Evolutionary conservation across 2,329 filamentous ascomycete genomes (phyloP).

Genomic region (Exophiala alcalophila): DNA sequence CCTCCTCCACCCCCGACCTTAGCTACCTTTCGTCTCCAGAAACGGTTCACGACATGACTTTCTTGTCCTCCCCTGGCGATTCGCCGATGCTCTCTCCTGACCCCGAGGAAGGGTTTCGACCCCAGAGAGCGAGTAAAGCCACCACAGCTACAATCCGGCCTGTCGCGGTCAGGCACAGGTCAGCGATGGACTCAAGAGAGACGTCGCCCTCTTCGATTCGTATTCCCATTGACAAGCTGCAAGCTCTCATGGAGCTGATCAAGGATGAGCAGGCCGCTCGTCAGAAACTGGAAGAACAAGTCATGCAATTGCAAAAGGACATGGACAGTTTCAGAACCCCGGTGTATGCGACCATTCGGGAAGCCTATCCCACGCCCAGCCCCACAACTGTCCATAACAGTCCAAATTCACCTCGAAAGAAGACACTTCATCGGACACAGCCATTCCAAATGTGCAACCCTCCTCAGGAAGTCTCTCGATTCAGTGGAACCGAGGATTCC

Average conservation of each 20-base stretch:
- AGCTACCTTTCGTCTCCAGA: slow-evolving; percentile 11
- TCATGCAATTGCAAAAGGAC: slow-evolving; percentile 43
- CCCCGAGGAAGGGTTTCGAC: slow-evolving; percentile 16
- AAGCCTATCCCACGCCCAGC: slow-evolving; percentile 27
- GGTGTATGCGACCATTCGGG: slow-evolving; percentile 27
- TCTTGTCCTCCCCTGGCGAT: slow-evolving; percentile 24
- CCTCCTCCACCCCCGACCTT: slow-evolving; percentile 11
- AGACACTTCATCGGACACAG: slow-evolving; percentile 20
- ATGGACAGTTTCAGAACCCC: slow-evolving; percentile 27
- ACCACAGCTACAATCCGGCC: slow-evolving; percentile 29
- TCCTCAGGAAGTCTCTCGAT: slow-evolving; percentile 26
- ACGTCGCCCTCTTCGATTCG: slow-evolving; percentile 26
- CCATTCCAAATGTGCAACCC: slow-evolving; percentile 19
- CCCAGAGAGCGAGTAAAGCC: slow-evolving; percentile 27
- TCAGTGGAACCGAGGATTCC: slow-evolving; percentile 29
- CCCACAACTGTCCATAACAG: slow-evolving; percentile 20
- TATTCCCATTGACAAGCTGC: slow-evolving; percentile 45
- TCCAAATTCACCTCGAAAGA: slow-evolving; percentile 12
- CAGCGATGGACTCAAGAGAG: slow-evolving; percentile 17
- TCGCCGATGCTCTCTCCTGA: slow-evolving; percentile 17
- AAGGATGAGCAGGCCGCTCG: slow-evolving; percentile 48
- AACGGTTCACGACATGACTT: slow-evolving; percentile 18
- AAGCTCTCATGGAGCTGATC: slow-evolving; percentile 45
- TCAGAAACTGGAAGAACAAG: slow-evolving; percentile 44
- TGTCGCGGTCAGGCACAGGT: slow-evolving; percentile 9